Evolutionary conservation across 2,329 filamentous ascomycete species (phyloP).

Genomic region (Pestalotiopsis fici): DNA sequence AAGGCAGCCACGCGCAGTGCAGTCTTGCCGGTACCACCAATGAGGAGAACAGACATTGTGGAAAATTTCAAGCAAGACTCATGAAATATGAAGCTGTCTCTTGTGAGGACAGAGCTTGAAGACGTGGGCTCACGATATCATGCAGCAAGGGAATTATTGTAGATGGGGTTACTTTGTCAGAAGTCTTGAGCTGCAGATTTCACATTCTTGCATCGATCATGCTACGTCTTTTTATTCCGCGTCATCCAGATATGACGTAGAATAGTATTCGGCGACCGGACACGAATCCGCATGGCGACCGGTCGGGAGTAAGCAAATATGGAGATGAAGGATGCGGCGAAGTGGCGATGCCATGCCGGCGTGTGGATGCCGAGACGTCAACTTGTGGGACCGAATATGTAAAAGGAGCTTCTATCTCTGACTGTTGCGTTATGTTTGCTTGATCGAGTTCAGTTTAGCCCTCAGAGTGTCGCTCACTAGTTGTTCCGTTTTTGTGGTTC

Average conservation of each 20-base stretch:
- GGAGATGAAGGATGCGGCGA: neutral
- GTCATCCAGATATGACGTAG: neutral
- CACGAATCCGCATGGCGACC: neutral
- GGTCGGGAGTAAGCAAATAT: constrained; percentile 1
- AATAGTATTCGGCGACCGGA: neutral
- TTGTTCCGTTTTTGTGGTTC: no score
- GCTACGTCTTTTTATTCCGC: neutral
- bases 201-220: neutral
- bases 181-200: neutral
- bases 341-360: neutral
- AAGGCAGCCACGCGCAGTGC: constrained; percentile 17
- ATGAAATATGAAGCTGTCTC: neutral
- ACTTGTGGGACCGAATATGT: neutral
- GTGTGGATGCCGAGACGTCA: neutral
- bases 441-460: no score
- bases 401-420: neutral
- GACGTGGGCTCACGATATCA: neutral
- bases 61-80: neutral
- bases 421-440: neutral
- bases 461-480: no score
- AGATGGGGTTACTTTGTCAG: neutral
- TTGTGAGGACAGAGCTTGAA: neutral
- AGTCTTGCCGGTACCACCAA: constrained; percentile 22
- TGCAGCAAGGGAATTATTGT: neutral
- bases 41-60: constrained; percentile 20